Percentiles rank a stretch among this genome's conserved stretches.
phyloP scores from a whole-genome alignment of 805 yeast species.

The Saccharomycopsis fodiens region DNA sequence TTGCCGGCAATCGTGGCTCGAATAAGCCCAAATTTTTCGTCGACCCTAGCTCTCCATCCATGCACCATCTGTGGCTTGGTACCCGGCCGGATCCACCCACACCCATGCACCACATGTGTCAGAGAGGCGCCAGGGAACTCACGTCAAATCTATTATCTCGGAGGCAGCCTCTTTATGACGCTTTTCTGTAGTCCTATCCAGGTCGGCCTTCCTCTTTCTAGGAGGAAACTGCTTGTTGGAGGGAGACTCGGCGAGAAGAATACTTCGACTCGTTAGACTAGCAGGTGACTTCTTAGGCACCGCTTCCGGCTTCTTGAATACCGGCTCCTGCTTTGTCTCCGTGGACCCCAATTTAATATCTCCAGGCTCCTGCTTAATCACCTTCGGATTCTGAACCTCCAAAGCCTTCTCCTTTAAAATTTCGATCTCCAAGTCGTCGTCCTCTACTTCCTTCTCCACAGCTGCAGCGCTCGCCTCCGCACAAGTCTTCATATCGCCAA shows the following conservation, averaged over 20 bases:
- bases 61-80: not conserved
- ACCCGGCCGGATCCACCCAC: not conserved
- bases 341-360: too few relatives aligned
- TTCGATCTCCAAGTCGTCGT: slow-evolving; percentile 36
- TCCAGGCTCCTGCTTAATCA: not conserved
- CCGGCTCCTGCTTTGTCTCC: not conserved
- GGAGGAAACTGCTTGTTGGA: too few relatives aligned
- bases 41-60: not conserved
- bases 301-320: not conserved
- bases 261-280: too few relatives aligned
- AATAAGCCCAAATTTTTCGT: not conserved
- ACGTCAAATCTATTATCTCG: not conserved
- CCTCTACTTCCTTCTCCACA: slow-evolving; percentile 29
- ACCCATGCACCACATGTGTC: not conserved
- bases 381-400: not conserved
- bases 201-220: too few relatives aligned
- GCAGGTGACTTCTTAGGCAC: not conserved
- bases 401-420: not conserved
- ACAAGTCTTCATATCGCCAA: slow-evolving; percentile 46
- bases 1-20: not conserved
- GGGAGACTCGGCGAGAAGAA: too few relatives aligned
- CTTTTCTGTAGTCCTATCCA: too few relatives aligned
- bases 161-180: too few relatives aligned
- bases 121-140: too few relatives aligned
- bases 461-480: slow-evolving; percentile 21